Conservation (phyloP, 1,284 basidiomycete genomes). For the Heterobasidion annosum region DNA sequence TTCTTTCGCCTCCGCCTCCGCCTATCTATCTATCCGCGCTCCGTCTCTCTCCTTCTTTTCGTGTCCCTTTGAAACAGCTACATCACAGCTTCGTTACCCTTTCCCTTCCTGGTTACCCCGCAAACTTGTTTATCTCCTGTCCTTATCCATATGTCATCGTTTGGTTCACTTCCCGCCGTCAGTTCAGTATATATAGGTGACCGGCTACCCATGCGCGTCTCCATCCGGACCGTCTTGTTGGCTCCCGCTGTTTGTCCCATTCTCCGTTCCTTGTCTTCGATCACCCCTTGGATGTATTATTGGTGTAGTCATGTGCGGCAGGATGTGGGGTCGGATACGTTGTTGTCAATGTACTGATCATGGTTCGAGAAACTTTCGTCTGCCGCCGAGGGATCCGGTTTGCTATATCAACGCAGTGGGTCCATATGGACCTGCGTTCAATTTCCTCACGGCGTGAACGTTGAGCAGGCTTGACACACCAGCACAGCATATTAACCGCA, state of each 20-base stretch:
- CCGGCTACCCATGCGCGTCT: not conserved
- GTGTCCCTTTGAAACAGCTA: not conserved
- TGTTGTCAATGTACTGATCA: not conserved
- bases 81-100: not conserved
- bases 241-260: not conserved
- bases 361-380: not conserved
- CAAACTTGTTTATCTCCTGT: not conserved
- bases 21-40: not conserved
- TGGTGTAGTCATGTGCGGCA: slow-evolving; percentile 3
- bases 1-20: not conserved
- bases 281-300: slow-evolving; percentile 4
- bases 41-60: not conserved
- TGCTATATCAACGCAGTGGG: not conserved
- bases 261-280: not conserved
- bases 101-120: not conserved
- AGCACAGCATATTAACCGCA: not conserved
- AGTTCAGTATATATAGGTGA: not conserved
- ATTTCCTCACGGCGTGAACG: not conserved
- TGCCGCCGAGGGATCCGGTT: not conserved
- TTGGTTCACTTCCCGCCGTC: not conserved
- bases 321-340: not conserved
- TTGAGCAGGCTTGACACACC: not conserved
- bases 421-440: not conserved
- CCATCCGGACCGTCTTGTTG: not conserved
- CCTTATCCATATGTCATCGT: not conserved